These are phyloP conservation scores for Pseudocercospora musae DNA, from an alignment of 2,329 filamentous ascomycete species.

Conservation along the genomic window DNA sequence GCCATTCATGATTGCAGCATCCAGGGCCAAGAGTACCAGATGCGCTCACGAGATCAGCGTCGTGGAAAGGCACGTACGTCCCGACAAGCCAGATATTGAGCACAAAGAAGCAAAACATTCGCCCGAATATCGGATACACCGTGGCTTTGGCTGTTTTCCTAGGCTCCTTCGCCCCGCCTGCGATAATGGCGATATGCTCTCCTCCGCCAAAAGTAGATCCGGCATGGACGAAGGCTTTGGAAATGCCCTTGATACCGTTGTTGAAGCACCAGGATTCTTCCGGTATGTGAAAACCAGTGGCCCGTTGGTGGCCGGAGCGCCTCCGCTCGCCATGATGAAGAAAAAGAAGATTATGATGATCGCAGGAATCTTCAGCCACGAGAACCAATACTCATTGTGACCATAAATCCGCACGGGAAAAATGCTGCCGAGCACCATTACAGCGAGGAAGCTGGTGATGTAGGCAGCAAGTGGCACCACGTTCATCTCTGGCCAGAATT, in stretches of 20 bases:
- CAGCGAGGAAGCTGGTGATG: conserved; percentile 35
- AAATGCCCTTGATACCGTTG: conserved; percentile 35
- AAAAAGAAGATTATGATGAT: conserved; percentile 37
- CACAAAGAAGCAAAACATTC: conserved; percentile 36
- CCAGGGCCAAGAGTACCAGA: conserved; percentile 34
- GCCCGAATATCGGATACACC: conserved; percentile 35
- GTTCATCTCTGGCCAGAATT: conserved; percentile 34
- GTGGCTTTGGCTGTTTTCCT: conserved; percentile 33
- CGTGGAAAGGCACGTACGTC: conserved; percentile 36
- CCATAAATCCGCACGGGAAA: conserved; percentile 33
- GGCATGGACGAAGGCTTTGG: conserved; percentile 37
- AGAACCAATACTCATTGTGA: conserved; percentile 34
- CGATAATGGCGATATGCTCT: conserved; percentile 33
- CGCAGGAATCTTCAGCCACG: conserved; percentile 34
- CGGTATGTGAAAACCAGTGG: conserved; percentile 33
- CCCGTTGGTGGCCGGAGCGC: conserved; percentile 33
- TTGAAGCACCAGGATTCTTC: conserved; percentile 20
- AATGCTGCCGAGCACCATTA: conserved; percentile 29
- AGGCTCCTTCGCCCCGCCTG: conserved; percentile 34
- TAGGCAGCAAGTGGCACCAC: conserved; percentile 33
- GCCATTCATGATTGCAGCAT: conserved; percentile 30
- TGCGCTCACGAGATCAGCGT: conserved; percentile 29
- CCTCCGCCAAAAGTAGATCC: conserved; percentile 33
- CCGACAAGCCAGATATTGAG: conserved; percentile 39
- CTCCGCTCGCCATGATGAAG: conserved; percentile 38